These are phyloP conservation scores for Grigorovia yakushimaensis DNA, from an alignment of 805 yeast genomes.

Conservation along the genomic window DNA sequence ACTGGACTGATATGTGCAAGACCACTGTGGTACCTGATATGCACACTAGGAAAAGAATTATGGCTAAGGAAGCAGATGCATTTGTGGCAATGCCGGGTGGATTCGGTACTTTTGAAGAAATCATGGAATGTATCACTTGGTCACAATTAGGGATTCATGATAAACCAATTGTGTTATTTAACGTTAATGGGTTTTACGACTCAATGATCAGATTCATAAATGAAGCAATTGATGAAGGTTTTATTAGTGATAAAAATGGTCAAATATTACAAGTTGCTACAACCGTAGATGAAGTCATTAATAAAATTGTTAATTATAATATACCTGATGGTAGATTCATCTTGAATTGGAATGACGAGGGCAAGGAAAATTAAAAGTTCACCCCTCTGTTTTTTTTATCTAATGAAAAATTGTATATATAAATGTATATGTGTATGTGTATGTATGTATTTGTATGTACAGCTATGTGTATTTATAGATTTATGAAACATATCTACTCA, in stretches of 20 bases:
- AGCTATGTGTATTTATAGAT: too few relatives aligned
- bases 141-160: slow-evolving; percentile 77
- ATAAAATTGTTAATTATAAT: slow-evolving; percentile 47
- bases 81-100: slow-evolving; percentile 91
- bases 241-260: slow-evolving; percentile 58
- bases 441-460: too few relatives aligned
- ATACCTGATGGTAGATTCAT: slow-evolving; percentile 68
- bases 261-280: slow-evolving; percentile 59
- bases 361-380: slow-evolving; percentile 3
- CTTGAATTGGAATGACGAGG: slow-evolving; percentile 50
- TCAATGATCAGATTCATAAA: slow-evolving; percentile 52
- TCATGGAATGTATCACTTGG: slow-evolving; percentile 89
- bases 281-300: slow-evolving; percentile 58
- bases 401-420: background rate
- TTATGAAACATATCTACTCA: too few relatives aligned
- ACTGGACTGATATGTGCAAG: slow-evolving; percentile 47
- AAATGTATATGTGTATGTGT: too few relatives aligned
- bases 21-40: slow-evolving; percentile 77
- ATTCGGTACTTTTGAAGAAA: slow-evolving; percentile 80
- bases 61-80: slow-evolving; percentile 82
- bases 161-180: slow-evolving; percentile 71
- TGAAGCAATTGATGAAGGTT: slow-evolving; percentile 53
- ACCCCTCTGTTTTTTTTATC: too few relatives aligned
- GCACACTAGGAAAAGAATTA: slow-evolving; percentile 80
- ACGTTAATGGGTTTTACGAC: slow-evolving; percentile 74